Evolutionary conservation across 1,284 basidiomycete species (phyloP), one percentile per base, ranked within the genome.

Genomic region (Hymenochaete sp.): DNA sequence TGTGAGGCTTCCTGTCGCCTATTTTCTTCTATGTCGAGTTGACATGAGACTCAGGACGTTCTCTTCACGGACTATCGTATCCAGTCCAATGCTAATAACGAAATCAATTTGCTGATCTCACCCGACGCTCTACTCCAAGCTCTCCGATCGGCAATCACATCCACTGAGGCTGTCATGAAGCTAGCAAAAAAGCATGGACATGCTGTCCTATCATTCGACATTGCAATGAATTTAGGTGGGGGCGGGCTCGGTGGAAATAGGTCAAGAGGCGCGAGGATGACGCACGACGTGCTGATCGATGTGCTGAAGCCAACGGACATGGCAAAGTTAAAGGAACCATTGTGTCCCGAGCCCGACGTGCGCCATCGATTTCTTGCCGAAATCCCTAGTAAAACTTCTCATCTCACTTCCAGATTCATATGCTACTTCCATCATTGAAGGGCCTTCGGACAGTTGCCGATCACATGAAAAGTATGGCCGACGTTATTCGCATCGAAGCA

Each of bases 261-360:
- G 45, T 49, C 51, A 16, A 52, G 55, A 25, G 50, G 61, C 32
- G 71, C 84, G 31, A 68, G 70, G 38, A 72, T 88, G 13, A 66
- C 72, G 2, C 82, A 89, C 58, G 84, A 87, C 53, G 81, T 88
- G 39, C 69, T 73, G 51, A 81, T 88, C 43, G 82, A 86, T 42
- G 78, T 96, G 4, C 69, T 92, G 65, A 77, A 78, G 39, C 78
- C 81, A 0, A 65, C 68, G 0, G 83, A 93, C 47, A 78, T 88
- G 11, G 75, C 73, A 14, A 76, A 73, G 49, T 69, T 95, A 45
- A 72, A 68, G 14, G 90, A 95, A 59, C 92, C 91, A 0, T 61
- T 88, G 53, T 93, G 90, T 62, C 91, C 92, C 1, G 82, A 87
- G 35, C 88, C 91, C 5, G 86, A 95, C 57, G 92, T 92, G 54